A percentile compares a stretch with the other conserved stretches of the same genome.
These are phyloP conservation scores for Globisporangium yorkense DNA, from an alignment of 352 stramenopile species.

Conservation along the genomic window DNA sequence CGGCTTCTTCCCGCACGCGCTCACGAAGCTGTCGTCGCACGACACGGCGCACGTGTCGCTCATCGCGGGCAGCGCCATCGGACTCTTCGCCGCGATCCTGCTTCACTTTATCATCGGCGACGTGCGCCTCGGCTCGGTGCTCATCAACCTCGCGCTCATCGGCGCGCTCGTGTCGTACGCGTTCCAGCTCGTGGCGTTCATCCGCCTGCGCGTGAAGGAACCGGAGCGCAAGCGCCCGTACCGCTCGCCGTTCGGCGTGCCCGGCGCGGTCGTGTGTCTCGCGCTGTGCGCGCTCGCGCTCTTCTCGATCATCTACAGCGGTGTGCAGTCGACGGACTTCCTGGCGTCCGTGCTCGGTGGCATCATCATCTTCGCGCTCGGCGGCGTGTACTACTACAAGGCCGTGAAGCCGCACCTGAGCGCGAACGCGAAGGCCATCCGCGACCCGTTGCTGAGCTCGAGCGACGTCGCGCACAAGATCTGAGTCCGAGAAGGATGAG, in stretches of 20 bases:
- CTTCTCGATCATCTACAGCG: slow-evolving; percentile 67
- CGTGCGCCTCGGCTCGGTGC: slow-evolving; percentile 43
- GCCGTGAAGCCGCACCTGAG: slow-evolving; percentile 29
- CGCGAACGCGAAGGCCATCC: slow-evolving; percentile 20
- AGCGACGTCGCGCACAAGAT: slow-evolving; percentile 17
- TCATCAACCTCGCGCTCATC: slow-evolving; percentile 70
- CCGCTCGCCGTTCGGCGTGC: slow-evolving; percentile 45
- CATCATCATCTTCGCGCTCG: slow-evolving; percentile 44
- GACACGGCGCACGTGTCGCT: slow-evolving; percentile 51
- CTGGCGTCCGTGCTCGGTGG: slow-evolving; percentile 49
- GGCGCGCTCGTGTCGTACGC: slow-evolving; percentile 59
- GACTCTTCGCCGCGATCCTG: slow-evolving; percentile 37
- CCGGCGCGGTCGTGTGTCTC: slow-evolving; percentile 37
- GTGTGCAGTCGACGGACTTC: slow-evolving; percentile 47
- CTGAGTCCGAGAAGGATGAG: neutral
- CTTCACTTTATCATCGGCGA: slow-evolving; percentile 61
- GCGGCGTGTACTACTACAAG: slow-evolving; percentile 40
- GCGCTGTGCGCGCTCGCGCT: slow-evolving; percentile 35
- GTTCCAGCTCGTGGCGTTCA: slow-evolving; percentile 54
- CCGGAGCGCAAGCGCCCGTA: slow-evolving; percentile 44
- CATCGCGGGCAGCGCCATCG: slow-evolving; percentile 37
- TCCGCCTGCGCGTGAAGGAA: slow-evolving; percentile 44
- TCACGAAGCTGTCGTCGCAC: slow-evolving; percentile 34
- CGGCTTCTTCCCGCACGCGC: slow-evolving; percentile 41
- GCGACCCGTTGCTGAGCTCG: slow-evolving; percentile 38